Percentiles rank a stretch among this genome's conserved stretches.
Evolutionary conservation across 1,139 yeast genomes (phyloP).

Genomic region (Oligophagozyma castellii): DNA sequence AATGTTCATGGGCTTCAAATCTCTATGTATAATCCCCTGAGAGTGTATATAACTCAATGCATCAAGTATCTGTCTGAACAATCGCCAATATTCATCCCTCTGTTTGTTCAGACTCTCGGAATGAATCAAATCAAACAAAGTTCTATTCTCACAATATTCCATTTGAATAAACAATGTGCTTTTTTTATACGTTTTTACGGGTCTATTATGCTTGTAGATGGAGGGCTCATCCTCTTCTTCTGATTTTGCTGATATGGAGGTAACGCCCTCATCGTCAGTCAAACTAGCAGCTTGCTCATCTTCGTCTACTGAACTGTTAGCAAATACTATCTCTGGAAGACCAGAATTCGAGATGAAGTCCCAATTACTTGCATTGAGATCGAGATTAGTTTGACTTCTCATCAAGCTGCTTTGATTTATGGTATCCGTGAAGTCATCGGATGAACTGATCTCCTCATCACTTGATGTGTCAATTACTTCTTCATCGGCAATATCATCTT

Average conservation of each 20-base stretch:
- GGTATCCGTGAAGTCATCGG: slow-evolving; percentile 10
- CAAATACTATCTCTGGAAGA: slow-evolving; percentile 48
- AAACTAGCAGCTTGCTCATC: slow-evolving; percentile 5
- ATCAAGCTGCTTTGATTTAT: slow-evolving; percentile 17
- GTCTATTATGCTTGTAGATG: not conserved
- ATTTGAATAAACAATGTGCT: slow-evolving; percentile 75
- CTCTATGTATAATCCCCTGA: slow-evolving; percentile 91
- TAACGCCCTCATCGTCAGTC: slow-evolving; percentile 4
- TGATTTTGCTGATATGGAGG: not conserved
- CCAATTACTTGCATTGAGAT: slow-evolving; percentile 19
- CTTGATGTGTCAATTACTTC: slow-evolving; percentile 24
- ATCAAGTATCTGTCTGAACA: slow-evolving; percentile 77
- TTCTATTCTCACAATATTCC: slow-evolving; percentile 97
- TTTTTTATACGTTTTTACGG: slow-evolving; percentile 11
- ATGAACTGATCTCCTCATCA: slow-evolving; percentile 16
- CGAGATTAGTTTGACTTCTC: slow-evolving; percentile 18
- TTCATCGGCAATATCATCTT: slow-evolving; percentile 48
- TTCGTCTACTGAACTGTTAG: slow-evolving; percentile 30
- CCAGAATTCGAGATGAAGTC: slow-evolving; percentile 58
- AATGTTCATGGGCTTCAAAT: slow-evolving; percentile 88
- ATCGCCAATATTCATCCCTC: slow-evolving; percentile 76
- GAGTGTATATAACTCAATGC: slow-evolving; percentile 86
- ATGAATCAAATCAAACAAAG: slow-evolving; percentile 63
- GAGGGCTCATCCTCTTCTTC: not conserved
- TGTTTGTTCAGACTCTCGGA: slow-evolving; percentile 63